phyloP scores from a whole-genome alignment of 257 asterid species.

The Buddleja alternifolia region DNA sequence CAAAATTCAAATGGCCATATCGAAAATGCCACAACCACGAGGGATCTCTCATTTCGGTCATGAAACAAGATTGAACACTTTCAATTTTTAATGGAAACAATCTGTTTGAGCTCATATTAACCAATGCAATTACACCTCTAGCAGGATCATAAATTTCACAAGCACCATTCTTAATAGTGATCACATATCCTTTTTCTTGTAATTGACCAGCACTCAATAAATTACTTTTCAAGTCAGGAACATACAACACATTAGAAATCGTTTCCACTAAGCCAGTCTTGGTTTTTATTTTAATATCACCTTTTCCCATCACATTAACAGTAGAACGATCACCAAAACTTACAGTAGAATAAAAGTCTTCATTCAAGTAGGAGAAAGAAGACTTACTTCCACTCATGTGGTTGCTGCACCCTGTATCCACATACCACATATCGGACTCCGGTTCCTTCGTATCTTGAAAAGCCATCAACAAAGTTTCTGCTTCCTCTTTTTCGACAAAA shows the following conservation, averaged over 20 bases:
- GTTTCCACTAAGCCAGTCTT: not conserved
- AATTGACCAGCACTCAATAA: constrained; percentile 27
- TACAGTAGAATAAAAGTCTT: not conserved
- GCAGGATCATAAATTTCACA: not conserved
- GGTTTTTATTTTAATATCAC: not conserved
- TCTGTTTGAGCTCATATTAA: not conserved
- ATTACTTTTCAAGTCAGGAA: constrained; percentile 19
- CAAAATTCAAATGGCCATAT: constrained; percentile 7
- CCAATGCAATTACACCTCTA: not conserved
- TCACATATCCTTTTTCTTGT: constrained; percentile 18
- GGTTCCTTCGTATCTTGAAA: not conserved
- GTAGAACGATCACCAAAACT: constrained; percentile 20
- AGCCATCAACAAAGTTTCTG: constrained; percentile 17
- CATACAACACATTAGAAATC: constrained; percentile 16
- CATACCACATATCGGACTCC: not conserved
- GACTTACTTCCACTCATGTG: constrained; percentile 14
- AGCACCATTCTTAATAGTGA: not conserved
- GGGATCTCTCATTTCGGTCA: not conserved
- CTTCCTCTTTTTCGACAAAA: constrained; percentile 15
- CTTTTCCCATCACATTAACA: constrained; percentile 10
- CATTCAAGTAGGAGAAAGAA: not conserved
- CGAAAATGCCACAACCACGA: not conserved
- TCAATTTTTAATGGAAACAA: not conserved
- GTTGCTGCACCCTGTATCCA: constrained; percentile 24
- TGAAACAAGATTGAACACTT: not conserved